phyloP scores from a whole-genome alignment of 352 stramenopile species.

The Phytophthora lateralis region DNA sequence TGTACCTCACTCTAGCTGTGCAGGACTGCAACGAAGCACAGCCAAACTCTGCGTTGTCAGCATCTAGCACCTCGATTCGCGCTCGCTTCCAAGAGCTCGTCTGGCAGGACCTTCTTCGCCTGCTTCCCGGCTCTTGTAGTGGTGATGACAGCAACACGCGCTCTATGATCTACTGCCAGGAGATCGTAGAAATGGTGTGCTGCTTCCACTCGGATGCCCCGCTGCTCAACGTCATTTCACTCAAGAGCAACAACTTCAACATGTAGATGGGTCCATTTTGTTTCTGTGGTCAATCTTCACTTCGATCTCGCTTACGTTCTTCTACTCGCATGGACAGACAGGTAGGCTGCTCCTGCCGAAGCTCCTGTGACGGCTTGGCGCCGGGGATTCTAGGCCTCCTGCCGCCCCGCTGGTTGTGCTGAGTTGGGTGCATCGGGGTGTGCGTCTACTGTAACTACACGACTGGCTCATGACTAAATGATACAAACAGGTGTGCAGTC shows the following conservation, averaged over 20 bases:
- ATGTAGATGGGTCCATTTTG: conserved; percentile 19
- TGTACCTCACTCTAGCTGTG: conserved; percentile 37
- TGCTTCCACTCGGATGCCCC: conserved; percentile 41
- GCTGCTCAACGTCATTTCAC: conserved; percentile 22
- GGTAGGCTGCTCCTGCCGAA: conserved; percentile 21
- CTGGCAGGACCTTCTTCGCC: conserved; percentile 35
- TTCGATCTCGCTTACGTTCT: conserved; percentile 33
- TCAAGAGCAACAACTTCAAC: conserved; percentile 22
- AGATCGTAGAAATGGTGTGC: conserved; percentile 36
- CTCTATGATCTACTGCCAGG: conserved; percentile 17
- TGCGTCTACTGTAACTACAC: conserved; percentile 41
- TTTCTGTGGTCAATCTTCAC: conserved; percentile 29
- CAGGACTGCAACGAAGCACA: conserved; percentile 3
- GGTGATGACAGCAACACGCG: neutral
- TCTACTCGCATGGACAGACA: conserved; percentile 16
- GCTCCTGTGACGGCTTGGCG: conserved; percentile 12
- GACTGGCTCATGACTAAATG: conserved; percentile 37
- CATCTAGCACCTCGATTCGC: conserved; percentile 1
- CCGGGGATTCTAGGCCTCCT: conserved; percentile 22
- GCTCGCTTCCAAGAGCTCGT: conserved; percentile 40
- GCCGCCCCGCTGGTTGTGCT: conserved; percentile 27
- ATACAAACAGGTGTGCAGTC: conserved; percentile 39
- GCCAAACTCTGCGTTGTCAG: neutral
- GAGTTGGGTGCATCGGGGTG: conserved; percentile 18
- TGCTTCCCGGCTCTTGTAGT: conserved; percentile 15